Evolutionary conservation across 2,329 filamentous ascomycete species (phyloP).

Genomic region (Sphaerulina vaccinii): DNA sequence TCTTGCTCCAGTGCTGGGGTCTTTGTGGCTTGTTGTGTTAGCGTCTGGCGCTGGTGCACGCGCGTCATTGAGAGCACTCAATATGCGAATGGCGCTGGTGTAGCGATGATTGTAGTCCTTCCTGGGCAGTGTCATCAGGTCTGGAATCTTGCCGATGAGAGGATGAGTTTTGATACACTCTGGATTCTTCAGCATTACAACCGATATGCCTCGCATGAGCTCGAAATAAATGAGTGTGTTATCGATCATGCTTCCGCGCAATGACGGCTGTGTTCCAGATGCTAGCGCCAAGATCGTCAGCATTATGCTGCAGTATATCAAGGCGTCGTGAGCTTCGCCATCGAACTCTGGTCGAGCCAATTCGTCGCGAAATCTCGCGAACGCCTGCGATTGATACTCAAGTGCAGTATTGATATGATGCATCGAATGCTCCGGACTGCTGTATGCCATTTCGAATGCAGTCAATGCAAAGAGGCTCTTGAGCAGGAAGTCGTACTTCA

Average conservation of each 20-base stretch:
- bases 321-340: slow-evolving; percentile 16
- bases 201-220: slow-evolving; percentile 13
- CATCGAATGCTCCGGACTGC: slow-evolving; percentile 7
- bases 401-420: slow-evolving; percentile 17
- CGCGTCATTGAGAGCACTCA: slow-evolving; percentile 11
- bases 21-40: no score
- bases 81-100: not conserved
- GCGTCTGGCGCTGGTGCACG: not conserved
- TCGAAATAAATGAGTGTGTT: slow-evolving; percentile 16
- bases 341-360: slow-evolving; percentile 5
- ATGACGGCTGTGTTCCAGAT: slow-evolving; percentile 13
- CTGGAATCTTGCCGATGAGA: slow-evolving; percentile 13
- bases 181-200: slow-evolving; percentile 19
- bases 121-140: slow-evolving; percentile 11
- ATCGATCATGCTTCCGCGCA: slow-evolving; percentile 16
- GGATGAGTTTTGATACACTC: slow-evolving; percentile 9
- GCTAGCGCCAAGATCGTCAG: slow-evolving; percentile 20
- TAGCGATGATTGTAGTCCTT: not conserved
- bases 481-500: slow-evolving; percentile 21
- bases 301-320: slow-evolving; percentile 18
- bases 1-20: no score
- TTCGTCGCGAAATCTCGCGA: slow-evolving; percentile 13
- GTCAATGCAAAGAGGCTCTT: slow-evolving; percentile 19
- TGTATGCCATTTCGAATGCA: slow-evolving; percentile 19
- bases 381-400: slow-evolving; percentile 18